Evolutionary conservation across 208 protist genomes (phyloP).

Genomic region (Histomonas meleagridis): DNA sequence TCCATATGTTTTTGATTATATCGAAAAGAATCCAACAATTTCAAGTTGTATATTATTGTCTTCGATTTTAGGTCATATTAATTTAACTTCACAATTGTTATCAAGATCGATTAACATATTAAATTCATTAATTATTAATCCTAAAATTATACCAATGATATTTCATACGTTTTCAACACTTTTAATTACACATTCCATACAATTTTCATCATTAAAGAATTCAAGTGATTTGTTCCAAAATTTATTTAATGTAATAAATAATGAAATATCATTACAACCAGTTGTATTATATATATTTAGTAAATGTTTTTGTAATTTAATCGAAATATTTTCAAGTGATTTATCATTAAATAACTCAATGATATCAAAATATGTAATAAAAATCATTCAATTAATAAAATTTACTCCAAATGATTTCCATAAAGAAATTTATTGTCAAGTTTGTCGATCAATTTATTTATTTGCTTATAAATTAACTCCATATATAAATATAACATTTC

Average conservation of each 20-base stretch:
- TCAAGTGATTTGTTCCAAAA: not conserved
- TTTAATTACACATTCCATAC: not conserved
- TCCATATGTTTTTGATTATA: not conserved
- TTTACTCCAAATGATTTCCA: not conserved
- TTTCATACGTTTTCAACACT: not conserved
- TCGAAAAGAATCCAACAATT: not conserved
- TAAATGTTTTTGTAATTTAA: not conserved
- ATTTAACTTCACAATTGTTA: not conserved
- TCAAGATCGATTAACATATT: not conserved
- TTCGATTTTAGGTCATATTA: not conserved
- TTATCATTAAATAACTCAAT: not conserved
- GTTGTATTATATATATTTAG: not conserved
- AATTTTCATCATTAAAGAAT: not conserved
- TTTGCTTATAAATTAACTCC: not conserved
- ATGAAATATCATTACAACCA: not conserved
- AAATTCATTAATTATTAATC: not conserved
- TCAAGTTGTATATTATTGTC: not conserved
- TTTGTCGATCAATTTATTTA: not conserved
- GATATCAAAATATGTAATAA: not conserved
- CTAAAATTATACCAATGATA: not conserved
- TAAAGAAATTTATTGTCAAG: not conserved
- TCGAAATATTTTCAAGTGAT: not conserved
- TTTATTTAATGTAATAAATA: not conserved
- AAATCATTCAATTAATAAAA: not conserved
- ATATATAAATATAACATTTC: not conserved